Evolutionary conservation across 2,329 filamentous ascomycete species (phyloP).

Genomic region (Aspergillus costaricaensis): DNA sequence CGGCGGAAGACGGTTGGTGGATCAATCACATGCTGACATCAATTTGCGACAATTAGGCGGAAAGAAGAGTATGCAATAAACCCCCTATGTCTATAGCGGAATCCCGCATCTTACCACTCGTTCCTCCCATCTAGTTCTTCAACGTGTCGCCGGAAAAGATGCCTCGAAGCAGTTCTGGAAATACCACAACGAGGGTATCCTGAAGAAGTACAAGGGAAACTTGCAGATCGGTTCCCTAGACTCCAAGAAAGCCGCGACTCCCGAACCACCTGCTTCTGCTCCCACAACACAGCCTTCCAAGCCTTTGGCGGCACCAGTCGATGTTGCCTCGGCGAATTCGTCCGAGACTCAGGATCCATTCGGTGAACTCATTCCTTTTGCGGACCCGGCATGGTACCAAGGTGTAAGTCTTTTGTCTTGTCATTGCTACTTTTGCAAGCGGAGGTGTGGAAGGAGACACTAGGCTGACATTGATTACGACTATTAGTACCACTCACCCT

Average conservation of each 20-base stretch:
- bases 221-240: conserved; percentile 74
- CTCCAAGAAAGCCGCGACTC: conserved; percentile 67
- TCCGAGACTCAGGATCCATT: conserved; percentile 78
- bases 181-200: conserved; percentile 61
- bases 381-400: conserved; percentile 93
- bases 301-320: conserved; percentile 56
- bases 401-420: conserved; percentile 61
- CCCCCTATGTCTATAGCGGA: neutral
- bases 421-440: neutral
- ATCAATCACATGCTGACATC: conserved; percentile 17
- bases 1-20: conserved; percentile 1
- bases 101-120: conserved; percentile 20
- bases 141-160: conserved; percentile 66
- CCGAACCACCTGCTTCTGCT: conserved; percentile 49
- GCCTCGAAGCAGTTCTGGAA: conserved; percentile 70
- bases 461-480: conserved; percentile 13
- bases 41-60: conserved; percentile 54
- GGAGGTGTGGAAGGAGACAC: neutral
- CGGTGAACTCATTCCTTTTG: conserved; percentile 85
- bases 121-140: conserved; percentile 52
- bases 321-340: conserved; percentile 53
- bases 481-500: conserved; percentile 84
- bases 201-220: conserved; percentile 64
- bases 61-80: conserved; percentile 62
- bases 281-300: conserved; percentile 55